Base-by-base conservation (phyloP, 805 yeast genomes). In the Candida dendrica region DNA sequence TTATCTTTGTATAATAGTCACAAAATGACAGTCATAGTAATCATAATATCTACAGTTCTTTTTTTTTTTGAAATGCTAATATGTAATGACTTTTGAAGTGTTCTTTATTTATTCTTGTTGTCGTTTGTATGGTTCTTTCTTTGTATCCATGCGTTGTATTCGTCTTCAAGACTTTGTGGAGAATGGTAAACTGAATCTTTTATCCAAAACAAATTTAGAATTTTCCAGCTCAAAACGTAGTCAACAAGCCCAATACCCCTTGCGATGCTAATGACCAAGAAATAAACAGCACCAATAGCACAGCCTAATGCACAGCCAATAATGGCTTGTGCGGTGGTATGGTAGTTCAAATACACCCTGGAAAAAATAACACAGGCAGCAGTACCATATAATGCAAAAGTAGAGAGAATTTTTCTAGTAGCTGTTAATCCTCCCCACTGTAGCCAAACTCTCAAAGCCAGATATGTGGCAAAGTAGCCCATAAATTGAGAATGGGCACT, bases 401-500 rank as follows among this genome's bases (percentile, higher is more conserved):
- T 47, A 2, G 71, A 69, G 0, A 55, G 13, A 2, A 47, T 9
- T 42, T 66, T 69, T 37, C 65, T 56, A 0, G 20, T 1, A 3
- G 17, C 18, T 4, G 55, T 44, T 38, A 75, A 49, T 36, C 61
- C 56, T 47, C 64, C 60, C 77, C 77, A 64, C 55, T 71, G 64
- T 48, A 59, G 49, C 60, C 61, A 42, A 43, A 72, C 32, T 40
- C 68, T 64, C 44, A 84, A 68, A 3, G 69, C 51, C 46, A 72
- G 65, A 56, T 80, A 84, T 7, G 73, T 66, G n/a, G 77, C 72
- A 48, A 84, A 79, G 58, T 79, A 93, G 2, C 95, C 95, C 89
- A 91, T 84, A 61, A 90, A 93, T 64, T 91, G 98, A 0, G 96
- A 79, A 62, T 91, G 98, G 1, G 98, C 96, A 41, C 90, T 80